Base-by-base conservation (phyloP, 306 rosid genomes). In the Aeschynomene evenia region DNA sequence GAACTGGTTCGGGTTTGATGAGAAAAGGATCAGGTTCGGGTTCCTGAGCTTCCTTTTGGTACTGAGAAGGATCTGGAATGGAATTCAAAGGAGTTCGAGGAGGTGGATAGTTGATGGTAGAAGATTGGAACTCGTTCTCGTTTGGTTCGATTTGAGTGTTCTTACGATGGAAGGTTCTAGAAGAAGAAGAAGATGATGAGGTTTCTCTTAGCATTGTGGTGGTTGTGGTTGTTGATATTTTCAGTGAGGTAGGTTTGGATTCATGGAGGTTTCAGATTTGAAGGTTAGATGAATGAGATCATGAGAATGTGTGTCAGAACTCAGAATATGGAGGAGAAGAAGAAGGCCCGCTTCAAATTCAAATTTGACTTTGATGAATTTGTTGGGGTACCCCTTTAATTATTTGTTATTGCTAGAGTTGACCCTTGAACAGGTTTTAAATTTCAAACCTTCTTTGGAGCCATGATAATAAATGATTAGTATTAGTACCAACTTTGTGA, bases 31-130 rank as follows among this genome's bases (percentile, higher is more conserved):
- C 76, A 34, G 55, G 52, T 13, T 75, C 85, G 34, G 75, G 45
- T 9, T 80, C 85, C 0, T 64, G 72, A 45, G 70, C 21, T 7
- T 70, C 86, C 68, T 72, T 66, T 3, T 37, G 84, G 74, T 19
- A 81, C 75, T 86, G 98, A 42, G 89, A 81, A 9, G 98, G 98
- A 67, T 90, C 98, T 1, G 88, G 73, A 9, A 93, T 90, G 63
- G 83, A 39, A 80, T 90, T 82, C 18, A 93, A 46, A 45, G 98
- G 98, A 2, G 94, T 82, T 73, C 97, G 78, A 0, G 90, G 95
- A 12, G 89, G 97, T 22, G 88, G 96, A 37, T 55, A 81, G 46
- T 80, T 82, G 46, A 79, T 82, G 68, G 77, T 28, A 13, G 56
- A 65, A 7, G 79, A 42, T 54, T 89, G 92, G 51, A 82, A 83